Evolutionary conservation across 306 rosid genomes (phyloP).

Genomic region (Vachellia pachyceras): DNA sequence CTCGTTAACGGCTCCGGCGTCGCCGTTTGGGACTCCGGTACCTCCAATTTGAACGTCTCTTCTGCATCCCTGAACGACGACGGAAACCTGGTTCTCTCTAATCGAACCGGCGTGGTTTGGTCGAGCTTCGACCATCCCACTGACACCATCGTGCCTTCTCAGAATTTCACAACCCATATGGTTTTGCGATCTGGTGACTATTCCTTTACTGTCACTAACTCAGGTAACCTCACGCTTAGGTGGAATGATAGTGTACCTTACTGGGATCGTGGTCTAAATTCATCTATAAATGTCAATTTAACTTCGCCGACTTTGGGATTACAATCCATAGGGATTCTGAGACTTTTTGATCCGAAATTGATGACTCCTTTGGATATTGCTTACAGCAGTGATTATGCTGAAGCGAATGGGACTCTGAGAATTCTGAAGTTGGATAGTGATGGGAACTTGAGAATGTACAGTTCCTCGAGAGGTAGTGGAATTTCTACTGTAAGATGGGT

Average conservation of each 20-base stretch:
- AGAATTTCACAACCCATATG: slow-evolving; percentile 56
- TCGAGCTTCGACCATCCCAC: slow-evolving; percentile 73
- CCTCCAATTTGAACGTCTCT: slow-evolving; percentile 63
- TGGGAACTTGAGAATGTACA: slow-evolving; percentile 71
- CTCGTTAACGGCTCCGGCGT: slow-evolving; percentile 64
- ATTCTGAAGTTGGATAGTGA: slow-evolving; percentile 65
- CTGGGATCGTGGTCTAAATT: slow-evolving; percentile 65
- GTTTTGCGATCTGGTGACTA: slow-evolving; percentile 63
- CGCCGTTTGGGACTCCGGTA: slow-evolving; percentile 62
- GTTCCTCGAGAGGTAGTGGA: slow-evolving; percentile 55
- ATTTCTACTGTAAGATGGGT: slow-evolving; percentile 52
- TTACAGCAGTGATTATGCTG: slow-evolving; percentile 64
- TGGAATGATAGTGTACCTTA: slow-evolving; percentile 58
- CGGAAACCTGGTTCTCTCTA: slow-evolving; percentile 62
- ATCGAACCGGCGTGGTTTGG: slow-evolving; percentile 57
- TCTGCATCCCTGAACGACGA: slow-evolving; percentile 56
- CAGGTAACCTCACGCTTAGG: slow-evolving; percentile 63
- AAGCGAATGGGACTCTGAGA: slow-evolving; percentile 54
- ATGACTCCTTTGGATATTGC: slow-evolving; percentile 48
- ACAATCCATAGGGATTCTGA: slow-evolving; percentile 51
- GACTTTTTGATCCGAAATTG: slow-evolving; percentile 50
- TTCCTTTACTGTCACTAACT: slow-evolving; percentile 44
- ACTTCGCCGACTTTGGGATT: slow-evolving; percentile 58
- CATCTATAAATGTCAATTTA: slow-evolving; percentile 47
- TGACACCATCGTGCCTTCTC: slow-evolving; percentile 63